Base-by-base conservation (phyloP, 257 asterid genomes). In the Plantago elongata region DNA sequence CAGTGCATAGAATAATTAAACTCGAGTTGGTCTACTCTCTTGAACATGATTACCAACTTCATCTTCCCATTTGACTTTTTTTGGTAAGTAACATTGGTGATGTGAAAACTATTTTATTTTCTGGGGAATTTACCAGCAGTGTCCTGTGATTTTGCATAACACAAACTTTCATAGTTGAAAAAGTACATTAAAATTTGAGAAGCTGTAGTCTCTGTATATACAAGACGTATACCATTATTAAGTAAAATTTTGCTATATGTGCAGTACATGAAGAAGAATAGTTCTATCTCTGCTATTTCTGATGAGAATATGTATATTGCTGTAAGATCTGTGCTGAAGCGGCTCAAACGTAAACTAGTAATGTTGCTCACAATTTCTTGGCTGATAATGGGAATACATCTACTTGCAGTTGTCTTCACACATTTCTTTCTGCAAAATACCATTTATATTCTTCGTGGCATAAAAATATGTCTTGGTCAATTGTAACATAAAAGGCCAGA, bases 331-430 rank as follows among this genome's bases (percentile, higher is more conserved):
- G 45, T 56, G 61, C 13, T 22, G 7, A 3, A 9, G 47, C 47
- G 37, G 62, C 46, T 38, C 62, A 58, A 13, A 40, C 13, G 18
- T 34, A 13, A 10, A 5, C n/a, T 34, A 14, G 14, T 13, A 37
- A 2, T 52, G 13, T 7, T 18, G 57, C 43, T 11, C 5, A 37
- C 3, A 18, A 9, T 29, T 3, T 37, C 13, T 11, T 54, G 15
- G 34, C 38, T 11, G 58, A 30, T 52, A 34, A 34, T 40, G 4
- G 10, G 8, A 29, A 22, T 37, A 63, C 50, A 58, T 76, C 78
- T 82, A 82, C 75, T 82, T 84, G 68, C 95, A 84, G 81, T 51
- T 66, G 73, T 82, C 86, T 57, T 76, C 77, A 59, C 95, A 87
- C 67, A 68, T 46, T 65, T 76, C 87, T 68, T 67, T 72, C 88